phyloP scores from a whole-genome alignment of 352 stramenopile genomes.

The Thalassiosira delicatula region DNA sequence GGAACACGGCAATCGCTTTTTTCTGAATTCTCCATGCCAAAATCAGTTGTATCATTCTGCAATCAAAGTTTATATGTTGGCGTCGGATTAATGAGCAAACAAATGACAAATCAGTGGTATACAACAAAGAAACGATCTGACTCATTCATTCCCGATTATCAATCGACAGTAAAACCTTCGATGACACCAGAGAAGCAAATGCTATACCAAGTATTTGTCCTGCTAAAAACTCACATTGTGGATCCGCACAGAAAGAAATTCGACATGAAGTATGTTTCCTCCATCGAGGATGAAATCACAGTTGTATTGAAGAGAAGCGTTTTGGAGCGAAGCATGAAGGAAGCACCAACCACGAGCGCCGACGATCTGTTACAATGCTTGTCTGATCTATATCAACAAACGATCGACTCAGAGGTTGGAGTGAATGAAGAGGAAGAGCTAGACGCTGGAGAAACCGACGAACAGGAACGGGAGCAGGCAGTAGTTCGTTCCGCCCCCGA shows the following conservation, averaged over 20 bases:
- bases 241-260: background rate
- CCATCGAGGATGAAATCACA: background rate
- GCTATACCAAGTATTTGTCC: background rate
- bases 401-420: background rate
- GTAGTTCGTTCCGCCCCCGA: too few relatives aligned
- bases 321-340: background rate
- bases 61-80: constrained; percentile 5
- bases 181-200: constrained; percentile 4
- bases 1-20: constrained; percentile 13
- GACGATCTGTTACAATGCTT: background rate
- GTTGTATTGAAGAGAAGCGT: background rate
- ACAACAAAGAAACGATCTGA: background rate
- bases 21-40: constrained; percentile 3
- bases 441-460: too few relatives aligned
- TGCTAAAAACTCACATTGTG: background rate
- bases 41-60: background rate
- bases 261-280: background rate
- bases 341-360: background rate
- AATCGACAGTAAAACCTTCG: background rate
- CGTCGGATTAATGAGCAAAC: constrained; percentile 1
- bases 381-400: background rate
- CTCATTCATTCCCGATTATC: background rate
- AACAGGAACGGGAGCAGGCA: too few relatives aligned
- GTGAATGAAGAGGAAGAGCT: too few relatives aligned
- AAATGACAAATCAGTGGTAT: background rate